A percentile compares a stretch with the other conserved stretches of the same genome.
phyloP scores from a whole-genome alignment of 345 rosid genomes.

The Moricandia moricandioides region DNA sequence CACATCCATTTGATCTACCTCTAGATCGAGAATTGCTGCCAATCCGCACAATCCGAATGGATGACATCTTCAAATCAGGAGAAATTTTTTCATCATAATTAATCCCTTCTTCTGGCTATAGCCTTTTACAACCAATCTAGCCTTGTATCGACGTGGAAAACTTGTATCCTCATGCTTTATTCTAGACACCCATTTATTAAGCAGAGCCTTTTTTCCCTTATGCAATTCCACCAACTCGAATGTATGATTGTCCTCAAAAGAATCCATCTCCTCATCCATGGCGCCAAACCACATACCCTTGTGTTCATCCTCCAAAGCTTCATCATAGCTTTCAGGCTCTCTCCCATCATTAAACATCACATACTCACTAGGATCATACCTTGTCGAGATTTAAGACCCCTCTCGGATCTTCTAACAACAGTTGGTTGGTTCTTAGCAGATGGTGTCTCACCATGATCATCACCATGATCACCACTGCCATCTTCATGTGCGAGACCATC shows the following conservation, averaged over 20 bases:
- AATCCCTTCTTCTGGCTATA: not conserved
- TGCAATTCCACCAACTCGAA: not conserved
- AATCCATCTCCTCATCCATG: no score
- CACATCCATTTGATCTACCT: not conserved
- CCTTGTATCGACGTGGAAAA: not conserved
- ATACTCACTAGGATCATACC: not conserved
- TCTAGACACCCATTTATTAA: not conserved
- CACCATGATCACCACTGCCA: not conserved
- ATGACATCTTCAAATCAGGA: not conserved
- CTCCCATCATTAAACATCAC: no score
- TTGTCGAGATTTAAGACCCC: no score
- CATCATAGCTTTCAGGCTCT: no score
- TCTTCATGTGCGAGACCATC: not conserved
- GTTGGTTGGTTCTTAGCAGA: not conserved
- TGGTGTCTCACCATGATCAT: not conserved
- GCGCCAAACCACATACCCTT: no score
- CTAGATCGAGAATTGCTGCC: not conserved
- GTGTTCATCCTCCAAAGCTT: no score
- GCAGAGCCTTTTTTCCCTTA: not conserved
- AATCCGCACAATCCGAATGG: not conserved
- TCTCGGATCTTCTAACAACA: not conserved
- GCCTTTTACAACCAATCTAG: not conserved
- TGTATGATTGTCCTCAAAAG: not conserved
- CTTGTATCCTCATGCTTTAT: slow-evolving; percentile 29
- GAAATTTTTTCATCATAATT: not conserved